Evolutionary conservation across 1,139 yeast genomes (phyloP).

Genomic region (Debaryomyces sp.): DNA sequence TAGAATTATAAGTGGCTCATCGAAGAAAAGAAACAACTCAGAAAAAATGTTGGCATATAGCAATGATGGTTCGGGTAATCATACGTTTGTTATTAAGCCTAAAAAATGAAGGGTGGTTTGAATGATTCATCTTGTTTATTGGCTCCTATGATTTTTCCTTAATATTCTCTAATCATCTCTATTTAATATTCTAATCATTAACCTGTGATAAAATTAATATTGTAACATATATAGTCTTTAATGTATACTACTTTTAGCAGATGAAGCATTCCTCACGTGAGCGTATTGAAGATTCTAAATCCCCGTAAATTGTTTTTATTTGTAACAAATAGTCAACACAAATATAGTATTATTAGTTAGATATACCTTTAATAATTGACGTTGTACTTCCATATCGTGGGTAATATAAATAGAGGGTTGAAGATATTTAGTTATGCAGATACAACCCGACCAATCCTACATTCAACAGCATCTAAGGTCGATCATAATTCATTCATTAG

Average conservation of each 20-base stretch:
- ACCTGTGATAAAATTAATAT: neutral
- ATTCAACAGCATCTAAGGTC: conserved; percentile 53
- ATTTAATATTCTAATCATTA: neutral
- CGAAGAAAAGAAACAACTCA: conserved; percentile 26
- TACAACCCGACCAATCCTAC: conserved; percentile 24
- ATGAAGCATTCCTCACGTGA: neutral
- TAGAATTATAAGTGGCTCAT: conserved; percentile 25
- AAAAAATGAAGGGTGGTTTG: conserved; percentile 26
- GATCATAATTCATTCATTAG: conserved; percentile 67
- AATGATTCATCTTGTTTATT: neutral
- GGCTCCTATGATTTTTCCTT: neutral
- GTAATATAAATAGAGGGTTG: conserved; percentile 2
- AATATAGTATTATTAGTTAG: neutral
- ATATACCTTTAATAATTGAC: neutral
- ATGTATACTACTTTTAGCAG: conserved; percentile 1
- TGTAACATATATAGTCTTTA: conserved; percentile 4
- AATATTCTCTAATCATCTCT: neutral
- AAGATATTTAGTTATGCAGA: conserved; percentile 11
- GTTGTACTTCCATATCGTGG: neutral
- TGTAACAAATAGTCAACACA: conserved; percentile 7
- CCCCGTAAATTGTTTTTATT: conserved; percentile 8
- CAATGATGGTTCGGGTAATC: conserved; percentile 46
- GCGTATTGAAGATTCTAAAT: neutral
- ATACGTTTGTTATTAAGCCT: conserved; percentile 41
- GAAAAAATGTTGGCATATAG: conserved; percentile 47